Base-by-base conservation (phyloP, 1,139 yeast genomes). In the Geotrichum carabidarum region DNA sequence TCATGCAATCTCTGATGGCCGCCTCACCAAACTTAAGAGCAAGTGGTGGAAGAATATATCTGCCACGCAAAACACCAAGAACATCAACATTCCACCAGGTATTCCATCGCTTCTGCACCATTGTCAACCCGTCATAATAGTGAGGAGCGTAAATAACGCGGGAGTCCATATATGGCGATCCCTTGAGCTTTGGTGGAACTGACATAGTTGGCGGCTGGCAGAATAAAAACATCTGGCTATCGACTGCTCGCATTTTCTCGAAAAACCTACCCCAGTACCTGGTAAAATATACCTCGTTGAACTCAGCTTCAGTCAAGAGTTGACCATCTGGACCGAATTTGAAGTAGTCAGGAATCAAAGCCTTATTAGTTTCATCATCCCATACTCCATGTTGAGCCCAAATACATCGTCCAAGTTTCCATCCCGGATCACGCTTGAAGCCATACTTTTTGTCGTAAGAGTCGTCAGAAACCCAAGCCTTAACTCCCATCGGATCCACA, bases 151-250 rank as follows among this genome's bases (percentile, higher is more conserved):
- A 83, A 0, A 85, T 78, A 0, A 90, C 84, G 57, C 78, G 79
- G 1, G 74, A 68, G 63, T 88, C 95, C 18, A 88, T 70, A 43
- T 82, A 69, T 2, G 74, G 70, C 18, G 86, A 78, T 8, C 76
- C 76, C 58, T 76, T 77, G 55, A 89, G 70, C 8, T 71, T 68
- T 0, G 98, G 98, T 0, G 97, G 96, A 3, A 79, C 67, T 59
- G 86, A 87, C 60, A 91, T 73, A 0, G 87, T 94, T 1, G 96
- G 96, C 0, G 95, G 86, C 69, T 89, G 96, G 61, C 91, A 71
- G 46, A 91, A 74, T 15, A 88, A 71, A 58, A 84, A 81, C 8
- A 78, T 71, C 11, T 78, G 73, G 1, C 78, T 48, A 45, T 78
- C 78, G 0, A 74, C 60, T 1, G 67, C 60, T 58, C 95, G 72